phyloP scores from a whole-genome alignment of 768 basidiomycete species.

The Agaricus sinodeliciosus region DNA sequence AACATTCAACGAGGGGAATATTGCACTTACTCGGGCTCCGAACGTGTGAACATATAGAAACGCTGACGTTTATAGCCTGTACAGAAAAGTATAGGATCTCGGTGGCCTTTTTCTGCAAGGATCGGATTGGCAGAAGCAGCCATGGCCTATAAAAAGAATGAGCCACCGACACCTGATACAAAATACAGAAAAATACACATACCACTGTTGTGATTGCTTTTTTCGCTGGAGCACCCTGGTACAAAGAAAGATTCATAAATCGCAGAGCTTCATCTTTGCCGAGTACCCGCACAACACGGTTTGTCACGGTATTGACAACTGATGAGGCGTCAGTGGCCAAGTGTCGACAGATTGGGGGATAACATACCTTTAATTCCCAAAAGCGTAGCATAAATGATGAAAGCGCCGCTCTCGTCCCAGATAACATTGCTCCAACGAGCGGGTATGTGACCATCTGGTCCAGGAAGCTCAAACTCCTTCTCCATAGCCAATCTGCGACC shows the following conservation, averaged over 20 bases:
- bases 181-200: slow-evolving; percentile 18
- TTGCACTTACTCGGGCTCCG: slow-evolving; percentile 75
- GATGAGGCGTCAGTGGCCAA: not conserved
- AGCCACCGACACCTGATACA: not conserved
- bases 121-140: slow-evolving; percentile 95
- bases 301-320: slow-evolving; percentile 95
- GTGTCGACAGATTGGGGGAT: not conserved
- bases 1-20: not conserved
- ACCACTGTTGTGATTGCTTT: slow-evolving; percentile 76
- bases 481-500: slow-evolving; percentile 93
- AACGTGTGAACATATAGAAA: slow-evolving; percentile 92
- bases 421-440: slow-evolving; percentile 82
- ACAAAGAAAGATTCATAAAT: slow-evolving; percentile 82
- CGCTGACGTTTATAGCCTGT: slow-evolving; percentile 90
- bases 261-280: slow-evolving; percentile 94
- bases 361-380: slow-evolving; percentile 87
- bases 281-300: slow-evolving; percentile 79
- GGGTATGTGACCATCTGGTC: slow-evolving; percentile 63
- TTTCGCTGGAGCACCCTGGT: slow-evolving; percentile 92
- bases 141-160: slow-evolving; percentile 56
- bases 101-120: slow-evolving; percentile 71
- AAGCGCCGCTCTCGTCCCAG: slow-evolving; percentile 98
- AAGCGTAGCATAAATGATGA: slow-evolving; percentile 88
- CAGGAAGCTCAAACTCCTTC: slow-evolving; percentile 81
- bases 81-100: slow-evolving; percentile 90